Base-by-base conservation (phyloP, 2,329 filamentous ascomycete species). In the Beauveria medogensis region DNA sequence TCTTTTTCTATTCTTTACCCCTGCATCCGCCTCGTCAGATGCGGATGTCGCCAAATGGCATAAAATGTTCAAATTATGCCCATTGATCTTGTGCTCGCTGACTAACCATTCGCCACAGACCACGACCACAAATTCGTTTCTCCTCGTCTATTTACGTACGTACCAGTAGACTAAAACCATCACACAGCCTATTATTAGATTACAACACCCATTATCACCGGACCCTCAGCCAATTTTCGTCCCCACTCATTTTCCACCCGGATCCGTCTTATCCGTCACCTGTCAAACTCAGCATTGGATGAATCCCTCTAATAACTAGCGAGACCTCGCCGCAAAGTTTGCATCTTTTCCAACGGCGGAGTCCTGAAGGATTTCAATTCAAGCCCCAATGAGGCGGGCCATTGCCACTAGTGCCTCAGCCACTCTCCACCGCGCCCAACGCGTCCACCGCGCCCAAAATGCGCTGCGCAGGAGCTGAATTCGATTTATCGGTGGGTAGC, bases 11-110 rank as follows among this genome's bases (percentile, higher is more conserved):
- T 43, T 9, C 3, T 28, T n/a, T n/a, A 16, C 8, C 6, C 30
- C 28, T 40, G 18, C 18, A 3, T 52, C 1, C n/a, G 10, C 40
- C n/a, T 2, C 5, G 22, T 44, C 10, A 20, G 5, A 10, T 30
- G 34, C 24, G 18, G 2, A 37, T 28, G 9, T 43, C 24, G 24
- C 48, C 43, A 41, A n/a, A 26, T 5, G 56, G 56, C 56, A 59
- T 59, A 59, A 59, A 57, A 50, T 51, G 14, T 5, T 26, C 37
- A 59, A 59, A 59, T 52, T 59, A 52, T 59, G 56, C 56, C 56
- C 40, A 59, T 7, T 48, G 34, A 34, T 24, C 12, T 7, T 22
- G 2, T 14, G 7, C 16, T 44, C 18, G 56, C 56, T 59, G 56
- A 59, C 56, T 59, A 59, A 59, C 12, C 34, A 5, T 12, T 37